A percentile compares a stretch with the other conserved stretches of the same genome.
These are phyloP conservation scores for Fomitopsis schrenkii DNA, from an alignment of 1,284 basidiomycete species.

Conservation along the genomic window DNA sequence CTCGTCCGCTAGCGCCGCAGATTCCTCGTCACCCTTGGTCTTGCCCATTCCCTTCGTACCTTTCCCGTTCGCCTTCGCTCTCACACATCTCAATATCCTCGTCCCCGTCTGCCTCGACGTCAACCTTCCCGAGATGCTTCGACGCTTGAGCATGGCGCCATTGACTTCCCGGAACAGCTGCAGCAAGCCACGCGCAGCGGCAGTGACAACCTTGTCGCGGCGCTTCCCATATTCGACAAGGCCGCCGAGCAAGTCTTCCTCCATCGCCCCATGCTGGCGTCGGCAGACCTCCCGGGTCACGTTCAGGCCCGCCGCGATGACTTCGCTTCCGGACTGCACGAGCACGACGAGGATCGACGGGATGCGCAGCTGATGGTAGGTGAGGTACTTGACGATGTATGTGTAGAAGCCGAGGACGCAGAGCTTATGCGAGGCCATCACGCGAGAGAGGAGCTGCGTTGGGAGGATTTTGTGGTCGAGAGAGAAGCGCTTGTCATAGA, in stretches of 20 bases:
- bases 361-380: conserved; percentile 90
- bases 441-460: conserved; percentile 94
- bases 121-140: conserved; percentile 82
- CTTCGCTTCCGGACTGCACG: conserved; percentile 92
- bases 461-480: conserved; percentile 97
- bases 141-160: conserved; percentile 85
- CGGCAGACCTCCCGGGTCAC: conserved; percentile 91
- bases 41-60: conserved; percentile 32
- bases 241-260: conserved; percentile 89
- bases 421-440: conserved; percentile 92
- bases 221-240: conserved; percentile 94
- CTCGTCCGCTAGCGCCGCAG: conserved; percentile 16
- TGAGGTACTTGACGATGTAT: conserved; percentile 93
- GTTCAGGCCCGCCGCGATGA: conserved; percentile 95
- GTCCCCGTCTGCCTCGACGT: conserved; percentile 75
- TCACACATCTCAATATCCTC: conserved; percentile 78
- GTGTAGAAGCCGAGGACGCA: conserved; percentile 95
- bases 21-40: conserved; percentile 26
- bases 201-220: conserved; percentile 90
- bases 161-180: conserved; percentile 97
- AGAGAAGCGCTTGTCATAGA: conserved; percentile 89
- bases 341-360: conserved; percentile 94
- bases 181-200: conserved; percentile 84
- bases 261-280: conserved; percentile 96
- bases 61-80: conserved; percentile 61